Base-by-base conservation (phyloP, 345 rosid genomes). In the Sapria himalayana region DNA sequence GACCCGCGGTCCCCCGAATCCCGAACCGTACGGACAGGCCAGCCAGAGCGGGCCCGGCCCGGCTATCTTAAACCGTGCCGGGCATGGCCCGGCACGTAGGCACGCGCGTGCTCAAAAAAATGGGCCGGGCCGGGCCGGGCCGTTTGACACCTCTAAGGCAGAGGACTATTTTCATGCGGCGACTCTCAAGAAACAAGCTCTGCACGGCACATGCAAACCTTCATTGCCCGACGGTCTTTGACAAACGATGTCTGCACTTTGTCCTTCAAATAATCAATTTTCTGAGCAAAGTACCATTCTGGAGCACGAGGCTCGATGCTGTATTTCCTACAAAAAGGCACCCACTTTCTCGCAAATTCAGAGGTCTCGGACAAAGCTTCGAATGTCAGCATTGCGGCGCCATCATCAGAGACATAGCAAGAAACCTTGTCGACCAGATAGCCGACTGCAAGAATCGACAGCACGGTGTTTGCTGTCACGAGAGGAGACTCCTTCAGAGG, bases 161-260 rank as follows among this genome's bases (percentile, higher is more conserved):
- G n/a, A n/a, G n/a, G n/a, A n/a, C n/a, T n/a, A n/a, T n/a, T n/a
- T n/a, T n/a, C n/a, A n/a, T n/a, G n/a, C n/a, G n/a, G n/a, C n/a
- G n/a, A n/a, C n/a, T n/a, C n/a, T n/a, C 24, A 22, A 46, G 41
- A 25, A 24, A 12, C 29, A 45, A 23, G 23, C 22, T 44, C 21
- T 44, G 12, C 5, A 25, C 17, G 24, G 24, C 17, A 33, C 35
- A 16, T 1, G 14, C 55, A 46, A 52, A 69, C 95, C 81, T 85
- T 85, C 96, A 85, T 80, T 39, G 96, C 96, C 59, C 96, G 70
- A 40, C 96, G 93, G 14, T 85, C 96, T 64, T 79, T 85, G 43
- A 85, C 96, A 68, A 85, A 85, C 37, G 91, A 72, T 46, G 96
- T 61, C 49, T 85, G 85, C 51, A 85, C 85, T 65, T 80, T 85